A percentile compares a stretch with the other conserved stretches of the same genome.
Evolutionary conservation across 352 stramenopile genomes (phyloP).

Genomic region (Globisporangium ultimum): DNA sequence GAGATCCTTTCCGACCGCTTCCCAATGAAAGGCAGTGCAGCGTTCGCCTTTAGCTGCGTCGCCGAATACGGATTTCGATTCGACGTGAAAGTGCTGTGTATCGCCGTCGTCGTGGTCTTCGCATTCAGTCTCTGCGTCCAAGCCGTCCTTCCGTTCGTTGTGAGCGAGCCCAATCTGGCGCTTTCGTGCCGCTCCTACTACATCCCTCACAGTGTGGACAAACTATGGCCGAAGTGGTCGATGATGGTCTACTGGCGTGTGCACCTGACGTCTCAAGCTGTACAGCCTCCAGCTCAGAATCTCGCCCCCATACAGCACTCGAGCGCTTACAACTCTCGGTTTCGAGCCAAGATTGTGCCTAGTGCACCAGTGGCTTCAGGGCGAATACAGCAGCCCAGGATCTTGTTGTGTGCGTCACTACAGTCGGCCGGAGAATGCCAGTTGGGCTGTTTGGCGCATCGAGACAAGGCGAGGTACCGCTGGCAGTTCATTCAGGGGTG

Average conservation of each 20-base stretch:
- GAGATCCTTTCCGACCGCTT: conserved; percentile 1
- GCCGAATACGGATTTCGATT: conserved; percentile 12
- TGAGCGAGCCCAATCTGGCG: background rate
- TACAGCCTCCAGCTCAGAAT: background rate
- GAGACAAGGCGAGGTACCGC: background rate
- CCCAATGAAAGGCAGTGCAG: background rate
- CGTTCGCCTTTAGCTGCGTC: background rate
- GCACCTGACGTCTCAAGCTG: background rate
- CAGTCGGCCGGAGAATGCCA: conserved; percentile 2
- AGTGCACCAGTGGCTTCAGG: background rate
- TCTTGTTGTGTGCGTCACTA: background rate
- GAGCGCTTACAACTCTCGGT: background rate
- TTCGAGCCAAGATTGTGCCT: background rate
- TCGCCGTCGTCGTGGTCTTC: background rate
- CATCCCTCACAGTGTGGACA: conserved; percentile 20
- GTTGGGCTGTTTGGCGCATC: background rate
- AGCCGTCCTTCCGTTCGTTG: background rate
- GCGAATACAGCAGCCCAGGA: background rate
- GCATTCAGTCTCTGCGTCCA: background rate
- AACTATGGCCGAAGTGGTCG: conserved; percentile 14
- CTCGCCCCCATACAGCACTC: too few relatives aligned
- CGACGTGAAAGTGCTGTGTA: conserved; percentile 13
- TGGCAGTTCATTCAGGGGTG: conserved; percentile 13
- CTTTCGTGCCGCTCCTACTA: conserved; percentile 15
- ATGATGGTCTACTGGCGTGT: conserved; percentile 12